phyloP scores from a whole-genome alignment of 345 rosid genomes.

The Lepidium africanum region DNA sequence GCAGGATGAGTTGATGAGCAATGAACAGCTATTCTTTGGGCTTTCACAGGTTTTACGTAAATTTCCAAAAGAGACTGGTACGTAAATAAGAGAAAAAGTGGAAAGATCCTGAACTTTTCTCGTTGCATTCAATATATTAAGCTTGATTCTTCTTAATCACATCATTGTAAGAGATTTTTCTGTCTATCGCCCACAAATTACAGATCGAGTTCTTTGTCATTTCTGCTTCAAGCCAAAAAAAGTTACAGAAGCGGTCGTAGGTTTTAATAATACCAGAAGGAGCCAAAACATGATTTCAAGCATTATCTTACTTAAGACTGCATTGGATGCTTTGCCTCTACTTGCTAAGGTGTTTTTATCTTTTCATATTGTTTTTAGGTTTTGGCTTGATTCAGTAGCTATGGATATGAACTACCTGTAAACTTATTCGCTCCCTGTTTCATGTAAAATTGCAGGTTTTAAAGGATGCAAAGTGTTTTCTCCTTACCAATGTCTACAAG shows the following conservation, averaged over 20 bases:
- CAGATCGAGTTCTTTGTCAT: constrained; percentile 95
- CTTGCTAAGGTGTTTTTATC: constrained; percentile 53
- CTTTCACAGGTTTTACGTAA: constrained; percentile 90
- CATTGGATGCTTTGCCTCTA: constrained; percentile 86
- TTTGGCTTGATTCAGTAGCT: neutral
- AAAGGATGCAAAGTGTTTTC: constrained; percentile 79
- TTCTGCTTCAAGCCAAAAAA: constrained; percentile 95
- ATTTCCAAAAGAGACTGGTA: constrained; percentile 95
- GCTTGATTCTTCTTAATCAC: neutral
- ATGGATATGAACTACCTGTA: neutral
- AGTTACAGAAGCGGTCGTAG: constrained; percentile 57
- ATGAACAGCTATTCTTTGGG: constrained; percentile 92
- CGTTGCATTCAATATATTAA: constrained; percentile 7
- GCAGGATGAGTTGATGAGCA: constrained; percentile 95
- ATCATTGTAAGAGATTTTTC: constrained; percentile 6
- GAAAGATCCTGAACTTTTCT: neutral
- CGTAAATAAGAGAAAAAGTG: constrained; percentile 15
- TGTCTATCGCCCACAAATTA: constrained; percentile 16
- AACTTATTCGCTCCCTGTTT: neutral
- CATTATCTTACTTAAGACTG: constrained; percentile 91
- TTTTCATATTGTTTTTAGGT: constrained; percentile 7
- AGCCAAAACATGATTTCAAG: constrained; percentile 85
- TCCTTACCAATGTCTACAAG: constrained; percentile 67
- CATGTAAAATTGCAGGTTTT: constrained; percentile 51
- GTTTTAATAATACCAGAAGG: constrained; percentile 58